A percentile compares a stretch with the other conserved stretches of the same genome.
Evolutionary conservation across 305 asterid genomes (phyloP).

Genomic region (Fraxinus angustifolia): DNA sequence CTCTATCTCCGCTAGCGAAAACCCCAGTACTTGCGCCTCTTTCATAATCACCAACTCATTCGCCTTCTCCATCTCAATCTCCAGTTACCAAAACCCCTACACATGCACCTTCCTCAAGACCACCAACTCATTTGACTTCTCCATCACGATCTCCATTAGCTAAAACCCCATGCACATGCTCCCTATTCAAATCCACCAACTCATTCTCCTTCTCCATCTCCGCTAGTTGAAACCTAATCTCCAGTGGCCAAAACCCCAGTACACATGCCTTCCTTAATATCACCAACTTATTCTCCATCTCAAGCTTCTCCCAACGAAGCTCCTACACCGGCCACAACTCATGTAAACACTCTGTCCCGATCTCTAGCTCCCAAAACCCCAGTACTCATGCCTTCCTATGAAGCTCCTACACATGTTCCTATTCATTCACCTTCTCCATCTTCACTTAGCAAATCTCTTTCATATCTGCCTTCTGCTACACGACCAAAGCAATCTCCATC

Average conservation of each 20-base stretch:
- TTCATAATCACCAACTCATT: neutral
- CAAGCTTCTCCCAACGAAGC: neutral
- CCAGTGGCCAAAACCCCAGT: neutral
- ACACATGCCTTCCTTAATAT: neutral
- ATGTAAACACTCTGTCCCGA: neutral
- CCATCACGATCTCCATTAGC: neutral
- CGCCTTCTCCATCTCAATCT: neutral
- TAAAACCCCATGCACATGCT: neutral
- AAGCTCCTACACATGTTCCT: neutral
- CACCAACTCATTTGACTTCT: neutral
- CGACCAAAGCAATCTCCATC: neutral
- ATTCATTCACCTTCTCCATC: neutral
- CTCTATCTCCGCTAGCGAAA: neutral
- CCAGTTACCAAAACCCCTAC: neutral
- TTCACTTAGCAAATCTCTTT: neutral
- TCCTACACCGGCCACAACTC: neutral
- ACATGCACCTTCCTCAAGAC: neutral
- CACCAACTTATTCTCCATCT: neutral
- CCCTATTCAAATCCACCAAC: neutral
- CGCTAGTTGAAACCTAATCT: neutral
- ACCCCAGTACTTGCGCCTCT: neutral
- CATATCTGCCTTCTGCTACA: neutral
- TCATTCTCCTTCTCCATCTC: neutral
- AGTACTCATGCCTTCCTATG: neutral
- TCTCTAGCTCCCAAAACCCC: neutral